Conservation (phyloP, 75 land plant genomes). For the Pinus taeda region DNA sequence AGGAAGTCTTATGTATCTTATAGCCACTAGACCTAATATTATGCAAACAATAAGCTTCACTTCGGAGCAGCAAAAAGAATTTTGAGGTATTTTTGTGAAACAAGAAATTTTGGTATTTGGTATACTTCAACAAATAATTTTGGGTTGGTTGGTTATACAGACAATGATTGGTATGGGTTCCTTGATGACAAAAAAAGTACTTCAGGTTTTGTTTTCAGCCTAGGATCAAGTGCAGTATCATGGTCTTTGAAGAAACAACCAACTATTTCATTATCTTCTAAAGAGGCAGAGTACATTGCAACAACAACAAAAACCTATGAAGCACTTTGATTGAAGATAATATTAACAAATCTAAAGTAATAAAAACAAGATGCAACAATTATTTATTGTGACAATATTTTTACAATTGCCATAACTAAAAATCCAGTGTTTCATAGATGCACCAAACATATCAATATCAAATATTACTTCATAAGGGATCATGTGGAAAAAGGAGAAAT, state of each 20-base stretch:
- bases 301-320: constrained; percentile 3
- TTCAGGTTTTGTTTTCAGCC: constrained; percentile 3
- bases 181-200: constrained; percentile 15
- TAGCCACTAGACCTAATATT: constrained; percentile 9
- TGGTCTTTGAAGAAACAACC: constrained; percentile 21
- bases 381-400: background rate
- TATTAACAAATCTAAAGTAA: background rate
- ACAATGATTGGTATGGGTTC: constrained; percentile 13
- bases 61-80: constrained; percentile 7
- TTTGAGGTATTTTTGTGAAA: constrained; percentile 8
- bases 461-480: constrained; percentile 6
- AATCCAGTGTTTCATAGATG: constrained; percentile 10
- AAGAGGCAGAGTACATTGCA: constrained; percentile 4
- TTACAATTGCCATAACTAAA: constrained; percentile 12
- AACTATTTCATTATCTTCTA: constrained; percentile 7
- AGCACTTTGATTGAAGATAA: constrained; percentile 12
- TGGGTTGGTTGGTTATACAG: background rate
- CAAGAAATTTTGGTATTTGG: constrained; percentile 1
- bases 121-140: background rate
- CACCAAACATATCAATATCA: constrained; percentile 20
- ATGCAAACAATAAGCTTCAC: background rate
- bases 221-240: constrained; percentile 7
- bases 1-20: background rate
- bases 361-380: background rate
- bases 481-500: background rate